phyloP scores from a whole-genome alignment of 2,329 filamentous ascomycete genomes.

The Fusarium compactum region DNA sequence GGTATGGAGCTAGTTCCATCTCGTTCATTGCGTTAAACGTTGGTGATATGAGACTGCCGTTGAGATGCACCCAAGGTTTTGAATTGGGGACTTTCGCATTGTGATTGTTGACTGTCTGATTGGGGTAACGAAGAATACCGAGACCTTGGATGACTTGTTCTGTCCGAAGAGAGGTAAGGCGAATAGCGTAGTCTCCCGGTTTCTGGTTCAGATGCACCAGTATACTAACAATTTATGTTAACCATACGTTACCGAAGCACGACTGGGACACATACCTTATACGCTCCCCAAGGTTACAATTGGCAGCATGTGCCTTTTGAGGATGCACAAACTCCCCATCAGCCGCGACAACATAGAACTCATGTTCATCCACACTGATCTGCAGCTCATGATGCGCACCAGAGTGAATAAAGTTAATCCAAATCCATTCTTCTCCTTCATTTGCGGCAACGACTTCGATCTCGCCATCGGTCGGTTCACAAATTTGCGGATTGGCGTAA shows the following conservation, averaged over 20 bases:
- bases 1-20: not conserved
- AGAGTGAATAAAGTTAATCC: conserved; percentile 1
- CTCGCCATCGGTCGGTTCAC: not conserved
- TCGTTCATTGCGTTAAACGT: not conserved
- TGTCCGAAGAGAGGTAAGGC: not conserved
- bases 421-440: not conserved
- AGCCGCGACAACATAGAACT: not conserved
- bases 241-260: fast-evolving
- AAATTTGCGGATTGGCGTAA: not conserved
- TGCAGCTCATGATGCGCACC: not conserved
- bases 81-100: not conserved
- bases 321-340: not conserved
- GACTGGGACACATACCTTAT: not conserved
- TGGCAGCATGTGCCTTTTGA: not conserved
- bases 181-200: not conserved
- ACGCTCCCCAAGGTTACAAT: not conserved
- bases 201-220: not conserved
- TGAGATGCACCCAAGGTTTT: not conserved
- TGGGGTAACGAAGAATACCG: not conserved
- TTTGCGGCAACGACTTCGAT: not conserved
- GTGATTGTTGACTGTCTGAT: too few species aligned
- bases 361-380: not conserved
- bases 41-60: not conserved
- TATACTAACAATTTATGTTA: not conserved
- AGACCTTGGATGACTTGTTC: not conserved